These are phyloP conservation scores for Fusarium sp. DNA, from an alignment of 2,329 filamentous ascomycete genomes.

Conservation along the genomic window DNA sequence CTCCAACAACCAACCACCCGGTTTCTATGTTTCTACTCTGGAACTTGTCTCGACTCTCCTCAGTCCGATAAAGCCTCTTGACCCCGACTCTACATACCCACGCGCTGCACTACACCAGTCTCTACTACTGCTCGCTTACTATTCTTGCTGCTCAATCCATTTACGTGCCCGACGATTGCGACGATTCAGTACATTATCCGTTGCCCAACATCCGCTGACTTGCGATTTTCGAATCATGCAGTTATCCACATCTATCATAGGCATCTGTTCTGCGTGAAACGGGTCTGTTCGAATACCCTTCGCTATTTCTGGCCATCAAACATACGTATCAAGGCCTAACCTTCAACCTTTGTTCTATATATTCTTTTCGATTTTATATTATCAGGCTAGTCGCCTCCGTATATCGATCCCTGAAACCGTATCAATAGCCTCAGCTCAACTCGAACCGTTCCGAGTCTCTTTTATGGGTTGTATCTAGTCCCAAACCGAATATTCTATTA, in stretches of 20 bases:
- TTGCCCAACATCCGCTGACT: constrained; percentile 39
- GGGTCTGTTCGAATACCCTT: constrained; percentile 44
- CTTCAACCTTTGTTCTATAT: constrained; percentile 38
- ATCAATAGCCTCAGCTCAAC: constrained; percentile 19
- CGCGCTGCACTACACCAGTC: constrained; percentile 1
- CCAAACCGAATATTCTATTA: constrained; percentile 26
- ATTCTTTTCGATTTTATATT: constrained; percentile 24
- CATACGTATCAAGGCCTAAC: constrained; percentile 30
- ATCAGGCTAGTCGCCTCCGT: constrained; percentile 19
- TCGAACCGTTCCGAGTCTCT: constrained; percentile 22
- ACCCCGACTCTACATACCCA: constrained; percentile 24
- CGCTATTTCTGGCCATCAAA: constrained; percentile 28
- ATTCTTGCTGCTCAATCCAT: constrained; percentile 5
- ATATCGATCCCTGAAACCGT: constrained; percentile 38
- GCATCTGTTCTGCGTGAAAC: constrained; percentile 45
- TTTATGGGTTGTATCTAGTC: constrained; percentile 49
- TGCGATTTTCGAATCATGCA: constrained; percentile 47
- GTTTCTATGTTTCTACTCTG: constrained; percentile 32
- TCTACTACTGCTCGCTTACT: constrained; percentile 14
- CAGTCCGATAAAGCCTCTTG: constrained; percentile 41
- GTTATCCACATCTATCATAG: constrained; percentile 44
- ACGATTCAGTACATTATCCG: constrained; percentile 28
- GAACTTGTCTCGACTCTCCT: constrained; percentile 20
- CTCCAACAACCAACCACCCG: constrained; percentile 52
- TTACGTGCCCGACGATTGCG: constrained; percentile 30